Base-by-base conservation (phyloP, 495 filamentous ascomycete genomes). In the Talaromyces stipitatus region DNA sequence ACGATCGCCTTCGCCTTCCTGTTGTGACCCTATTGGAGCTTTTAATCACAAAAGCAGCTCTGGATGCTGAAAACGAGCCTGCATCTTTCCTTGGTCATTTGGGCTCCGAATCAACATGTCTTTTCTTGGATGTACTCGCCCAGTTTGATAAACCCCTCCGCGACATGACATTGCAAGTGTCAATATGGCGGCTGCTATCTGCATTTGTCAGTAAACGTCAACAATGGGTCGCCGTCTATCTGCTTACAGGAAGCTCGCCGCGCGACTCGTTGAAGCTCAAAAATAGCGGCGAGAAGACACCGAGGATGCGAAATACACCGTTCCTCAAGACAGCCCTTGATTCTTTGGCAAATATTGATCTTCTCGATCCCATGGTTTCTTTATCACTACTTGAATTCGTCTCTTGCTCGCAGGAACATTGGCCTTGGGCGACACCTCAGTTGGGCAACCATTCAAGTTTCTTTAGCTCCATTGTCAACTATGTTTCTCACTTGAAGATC, bases 221-320 rank as follows among this genome's bases (percentile, higher is more conserved):
- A 61, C 91, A 95, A 64, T 97, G 95, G 86, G 86, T 99, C 73
- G 85, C 92, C 0, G 90, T 95, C 45, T 92, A 90, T 64, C 79
- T 97, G 50, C 84, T 97, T 24, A 96, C 92, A 3, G 94, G 94
- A 23, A 85, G 84, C 58, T 89, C 89, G 0, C 89, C 94, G 14
- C 81, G 85, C 52, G 82, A 92, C 50, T 82, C 84, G 1, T 67
- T 90, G 60, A 86, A 83, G 57, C 71, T 70, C 1, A 78, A 82
- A 28, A 68, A 62, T 23, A 76, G 77, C 57, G 64, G 64, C n/a
- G 60, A 63, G 48, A 69, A 65, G 27, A 63, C 64, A 10, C 67
- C 63, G 0, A 64, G 64, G 63, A 70, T 75, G 73, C 60, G 78
- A 71, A 71, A 72, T 70, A 63, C 78, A 43, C 86, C 90, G 2